Conservation (phyloP, 2,329 filamentous ascomycete species). For the Epichloe typhina region DNA sequence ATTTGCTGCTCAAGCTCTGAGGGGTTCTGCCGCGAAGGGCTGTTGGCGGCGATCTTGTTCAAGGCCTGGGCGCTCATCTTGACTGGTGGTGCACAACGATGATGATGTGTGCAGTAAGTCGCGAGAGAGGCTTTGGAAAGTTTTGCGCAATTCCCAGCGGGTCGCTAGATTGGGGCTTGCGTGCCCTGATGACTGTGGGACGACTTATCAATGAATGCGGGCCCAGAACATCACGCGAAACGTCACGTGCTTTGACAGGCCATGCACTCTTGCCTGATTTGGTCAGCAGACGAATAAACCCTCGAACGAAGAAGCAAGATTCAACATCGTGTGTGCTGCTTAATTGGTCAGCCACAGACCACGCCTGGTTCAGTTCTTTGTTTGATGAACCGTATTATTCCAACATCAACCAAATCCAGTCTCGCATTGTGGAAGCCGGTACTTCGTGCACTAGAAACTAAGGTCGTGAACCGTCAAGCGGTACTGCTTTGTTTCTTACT, state of each 20-base stretch:
- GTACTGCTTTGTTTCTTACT: no score
- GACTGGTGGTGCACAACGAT: conserved; percentile 28
- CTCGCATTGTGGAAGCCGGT: no score
- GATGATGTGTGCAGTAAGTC: conserved; percentile 16
- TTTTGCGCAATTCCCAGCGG: conserved; percentile 17
- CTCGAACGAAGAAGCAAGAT: no score
- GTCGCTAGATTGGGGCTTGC: conserved; percentile 30
- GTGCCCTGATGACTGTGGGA: conserved; percentile 18
- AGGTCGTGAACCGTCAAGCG: no score
- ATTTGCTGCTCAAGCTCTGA: conserved; percentile 97
- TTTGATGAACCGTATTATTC: no score
- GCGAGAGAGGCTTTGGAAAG: conserved; percentile 13
- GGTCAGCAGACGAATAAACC: no score
- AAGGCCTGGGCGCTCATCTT: conserved; percentile 57
- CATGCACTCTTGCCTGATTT: no score
- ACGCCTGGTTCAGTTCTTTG: no score
- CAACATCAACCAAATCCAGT: no score
- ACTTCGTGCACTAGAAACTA: no score
- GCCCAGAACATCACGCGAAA: not conserved
- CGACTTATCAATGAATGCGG: not conserved
- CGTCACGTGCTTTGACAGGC: not conserved
- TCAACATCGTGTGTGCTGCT: no score
- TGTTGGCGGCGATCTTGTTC: conserved; percentile 98
- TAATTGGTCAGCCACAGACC: no score
- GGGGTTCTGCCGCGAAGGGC: conserved; percentile 88